Percentiles rank a stretch among this genome's conserved stretches.
phyloP scores from a whole-genome alignment of 2,329 filamentous ascomycete species.

The Emmonsiellopsis sp. region DNA sequence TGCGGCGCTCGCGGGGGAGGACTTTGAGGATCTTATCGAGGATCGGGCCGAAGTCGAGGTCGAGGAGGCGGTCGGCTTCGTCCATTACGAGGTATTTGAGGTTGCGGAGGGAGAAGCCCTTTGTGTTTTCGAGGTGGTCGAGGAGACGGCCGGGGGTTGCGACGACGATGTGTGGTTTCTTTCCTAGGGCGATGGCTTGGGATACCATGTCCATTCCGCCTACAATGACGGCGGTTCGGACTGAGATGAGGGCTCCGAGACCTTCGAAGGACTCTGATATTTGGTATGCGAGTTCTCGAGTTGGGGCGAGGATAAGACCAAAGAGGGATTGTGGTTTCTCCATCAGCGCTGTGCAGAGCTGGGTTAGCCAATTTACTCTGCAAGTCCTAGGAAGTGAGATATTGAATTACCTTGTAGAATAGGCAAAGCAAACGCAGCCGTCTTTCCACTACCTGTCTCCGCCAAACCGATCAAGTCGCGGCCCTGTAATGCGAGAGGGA shows the following conservation, averaged over 20 bases:
- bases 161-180: conserved; percentile 89
- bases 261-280: conserved; percentile 83
- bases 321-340: conserved; percentile 79
- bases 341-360: conserved; percentile 53
- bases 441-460: conserved; percentile 94
- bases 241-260: conserved; percentile 76
- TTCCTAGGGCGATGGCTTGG: conserved; percentile 83
- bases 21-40: conserved; percentile 91
- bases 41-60: conserved; percentile 87
- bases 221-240: conserved; percentile 76
- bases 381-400: not conserved
- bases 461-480: conserved; percentile 88
- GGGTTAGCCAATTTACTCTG: not conserved
- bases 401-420: conserved; percentile 57
- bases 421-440: conserved; percentile 85
- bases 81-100: conserved; percentile 91
- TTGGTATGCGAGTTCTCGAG: conserved; percentile 84
- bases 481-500: conserved; percentile 68
- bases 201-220: conserved; percentile 94
- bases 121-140: conserved; percentile 93
- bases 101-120: conserved; percentile 75
- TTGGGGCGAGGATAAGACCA: conserved; percentile 84
- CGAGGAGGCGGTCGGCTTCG: conserved; percentile 82
- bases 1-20: conserved; percentile 64
- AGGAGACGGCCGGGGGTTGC: conserved; percentile 82